Base-by-base conservation (phyloP, 2,329 filamentous ascomycete species). In the Furcasterigmium furcatum region DNA sequence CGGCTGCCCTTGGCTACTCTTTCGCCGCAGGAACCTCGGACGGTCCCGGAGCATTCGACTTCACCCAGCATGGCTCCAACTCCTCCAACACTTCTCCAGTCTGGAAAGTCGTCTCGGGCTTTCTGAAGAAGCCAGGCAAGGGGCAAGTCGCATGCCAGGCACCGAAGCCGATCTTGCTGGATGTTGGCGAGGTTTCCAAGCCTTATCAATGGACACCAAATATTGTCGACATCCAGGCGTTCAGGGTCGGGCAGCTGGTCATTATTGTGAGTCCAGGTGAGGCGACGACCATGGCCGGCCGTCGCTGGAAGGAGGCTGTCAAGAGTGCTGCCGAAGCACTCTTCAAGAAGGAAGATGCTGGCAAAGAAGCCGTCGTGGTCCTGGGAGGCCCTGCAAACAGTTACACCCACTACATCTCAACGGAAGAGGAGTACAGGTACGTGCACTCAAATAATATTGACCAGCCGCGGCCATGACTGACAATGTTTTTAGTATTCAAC, bases 1-100 rank as follows among this genome's bases (percentile, higher is more conserved):
- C 91, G 4, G 91, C 91, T 1, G 90, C 91, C 0, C 71, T 97
- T 48, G 92, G 92, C 6, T 95, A 94, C 61, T 91, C 88, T 0
- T 97, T 97, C 61, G 92, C 92, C 1, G 92, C 88, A 1, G 92
- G 92, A 10, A 97, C 92, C 0, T 88, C 89, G 0, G 92, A 97
- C 62, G 90, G 92, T 6, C 91, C 92, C 0, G 92, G 92, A 1
- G 84, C 83, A 0, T 95, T 96, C 58, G 92, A 97, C 65, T 96
- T 97, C 62, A 94, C 88, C 2, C 92, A 97, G 60, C 91, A 91
- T 53, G 80, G 88, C 52, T 80, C 82, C 1, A 84, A 84, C 25
- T 73, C 80, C n/a, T 85, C 89, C 35, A 79, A 77, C 19, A 88
- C 84, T 54, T 90, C 90, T 0, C 68, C n/a, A n/a, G n/a, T 96